phyloP scores from a whole-genome alignment of 2,329 filamentous ascomycete species.

The Polytolypa hystricis region DNA sequence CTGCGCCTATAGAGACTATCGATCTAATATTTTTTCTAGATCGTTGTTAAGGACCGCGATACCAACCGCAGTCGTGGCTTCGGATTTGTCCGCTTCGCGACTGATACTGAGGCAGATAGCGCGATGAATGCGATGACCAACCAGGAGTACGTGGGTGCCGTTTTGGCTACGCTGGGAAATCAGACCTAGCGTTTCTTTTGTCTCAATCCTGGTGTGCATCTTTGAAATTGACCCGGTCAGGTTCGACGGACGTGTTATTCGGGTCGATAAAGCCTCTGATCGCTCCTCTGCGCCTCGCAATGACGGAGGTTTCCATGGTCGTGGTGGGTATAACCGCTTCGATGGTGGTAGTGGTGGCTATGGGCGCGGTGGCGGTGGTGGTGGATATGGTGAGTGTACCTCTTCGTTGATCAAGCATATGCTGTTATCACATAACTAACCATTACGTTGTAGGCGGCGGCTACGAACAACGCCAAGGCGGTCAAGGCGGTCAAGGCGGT shows the following conservation, averaged over 20 bases:
- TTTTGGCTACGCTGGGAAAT: slow-evolving; percentile 3
- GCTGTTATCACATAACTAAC: slow-evolving; percentile 1
- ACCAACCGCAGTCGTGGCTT: slow-evolving; percentile 95
- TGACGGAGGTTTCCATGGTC: slow-evolving; percentile 38
- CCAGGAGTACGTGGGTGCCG: slow-evolving; percentile 53
- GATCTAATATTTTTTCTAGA: slow-evolving; percentile 42
- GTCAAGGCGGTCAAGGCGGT: slow-evolving; percentile 2
- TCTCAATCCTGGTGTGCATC: slow-evolving; percentile 8
- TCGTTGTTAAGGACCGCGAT: slow-evolving; percentile 95
- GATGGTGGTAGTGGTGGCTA: slow-evolving; percentile 21
- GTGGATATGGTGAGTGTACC: slow-evolving; percentile 21
- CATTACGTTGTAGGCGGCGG: slow-evolving; percentile 13
- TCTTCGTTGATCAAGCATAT: not conserved
- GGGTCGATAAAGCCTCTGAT: slow-evolving; percentile 91
- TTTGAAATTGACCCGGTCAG: slow-evolving; percentile 36
- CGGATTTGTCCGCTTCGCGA: slow-evolving; percentile 81
- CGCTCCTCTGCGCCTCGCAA: slow-evolving; percentile 53
- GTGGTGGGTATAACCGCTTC: slow-evolving; percentile 36
- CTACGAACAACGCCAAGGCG: slow-evolving; percentile 2
- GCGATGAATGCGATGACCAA: slow-evolving; percentile 36
- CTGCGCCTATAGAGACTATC: slow-evolving; percentile 11
- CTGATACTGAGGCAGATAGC: slow-evolving; percentile 30
- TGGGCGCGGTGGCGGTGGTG: slow-evolving; percentile 17
- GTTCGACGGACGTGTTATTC: slow-evolving; percentile 88
- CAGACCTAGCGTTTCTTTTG: slow-evolving; percentile 12